Base-by-base conservation (phyloP, 2,329 filamentous ascomycete genomes). In the Aspergillus sp. region DNA sequence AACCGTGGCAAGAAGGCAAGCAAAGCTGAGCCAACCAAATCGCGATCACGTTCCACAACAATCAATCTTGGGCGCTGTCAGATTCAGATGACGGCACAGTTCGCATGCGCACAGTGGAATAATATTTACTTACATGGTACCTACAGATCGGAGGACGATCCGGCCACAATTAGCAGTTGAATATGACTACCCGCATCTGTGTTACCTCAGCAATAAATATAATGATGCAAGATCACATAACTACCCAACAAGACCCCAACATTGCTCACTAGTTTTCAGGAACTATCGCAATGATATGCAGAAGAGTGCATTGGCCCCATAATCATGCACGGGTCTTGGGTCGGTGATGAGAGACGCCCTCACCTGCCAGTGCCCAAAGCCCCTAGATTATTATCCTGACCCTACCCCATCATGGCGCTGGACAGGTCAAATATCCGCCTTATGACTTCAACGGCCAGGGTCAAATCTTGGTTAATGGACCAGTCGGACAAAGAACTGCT, bases 391-490 rank as follows among this genome's bases (percentile, higher is more conserved):
- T 13, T 54, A 19, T 32, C 53, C 30, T 55, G 41, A 13, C 19
- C 32, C 53, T 55, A 27, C 53, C 32, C 39, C n/a, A 10, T 55
- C 39, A 21, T 47, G 53, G 53, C 53, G 53, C 44, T 55, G n/a
- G 53, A 55, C 53, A 32, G 39, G 53, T 55, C 53, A 30, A 44
- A 47, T 55, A 21, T 55, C 32, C 53, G 53, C 25, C 53, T 32
- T 44, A 39, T 17, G 15, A 27, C 23, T 41, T 55, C 53, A 21
- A 47, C 53, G 25, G 39, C 39, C 39, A 55, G 21, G 53, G 25
- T n/a, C 21, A 17, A 17, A 27, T 19, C 36, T 50, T 50, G 47
- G 8, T 10, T 11, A 50, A 11, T 15, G 21, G 8, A 23, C 5
- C 19, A 44, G 41, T 21, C 41, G 17, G 19, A 17, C 41, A 11